Percentiles rank a stretch among this genome's conserved stretches.
phyloP scores from a whole-genome alignment of 768 basidiomycete species.

The Astraeus odoratus region DNA sequence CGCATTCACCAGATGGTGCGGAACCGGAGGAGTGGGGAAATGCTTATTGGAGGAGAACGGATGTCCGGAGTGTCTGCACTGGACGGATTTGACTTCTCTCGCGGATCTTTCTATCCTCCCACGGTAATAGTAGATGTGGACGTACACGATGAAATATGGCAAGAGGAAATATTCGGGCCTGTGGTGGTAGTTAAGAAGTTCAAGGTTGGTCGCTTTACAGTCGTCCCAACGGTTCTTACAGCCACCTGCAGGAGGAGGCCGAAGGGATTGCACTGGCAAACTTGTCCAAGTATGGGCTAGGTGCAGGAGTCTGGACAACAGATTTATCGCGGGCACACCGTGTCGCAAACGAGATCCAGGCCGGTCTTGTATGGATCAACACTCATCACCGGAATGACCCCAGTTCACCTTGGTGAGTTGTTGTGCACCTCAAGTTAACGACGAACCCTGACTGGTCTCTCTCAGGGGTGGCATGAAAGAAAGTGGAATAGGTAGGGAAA shows the following conservation, averaged over 20 bases:
- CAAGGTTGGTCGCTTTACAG: conserved; percentile 30
- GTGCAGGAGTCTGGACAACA: conserved; percentile 75
- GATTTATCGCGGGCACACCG: conserved; percentile 72
- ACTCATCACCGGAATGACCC: conserved; percentile 89
- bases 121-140: conserved; percentile 62
- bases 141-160: conserved; percentile 59
- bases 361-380: conserved; percentile 83
- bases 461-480: conserved; percentile 87
- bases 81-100: conserved; percentile 65
- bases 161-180: conserved; percentile 82
- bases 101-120: conserved; percentile 73
- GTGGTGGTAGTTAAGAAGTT: conserved; percentile 66
- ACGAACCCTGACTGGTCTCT: not conserved
- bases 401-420: conserved; percentile 69
- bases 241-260: conserved; percentile 39
- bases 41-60: conserved; percentile 61
- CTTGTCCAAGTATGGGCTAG: conserved; percentile 71
- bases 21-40: conserved; percentile 36
- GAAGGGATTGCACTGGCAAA: conserved; percentile 71
- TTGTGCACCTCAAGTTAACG: not conserved
- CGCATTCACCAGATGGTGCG: conserved; percentile 57
- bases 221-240: not conserved
- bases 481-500: conserved; percentile 83
- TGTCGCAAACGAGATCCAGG: conserved; percentile 59
- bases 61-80: conserved; percentile 55